Evolutionary conservation across 2,329 filamentous ascomycete genomes (phyloP), one percentile per base, ranked within the genome.

Genomic region (Hortaea sp.): DNA sequence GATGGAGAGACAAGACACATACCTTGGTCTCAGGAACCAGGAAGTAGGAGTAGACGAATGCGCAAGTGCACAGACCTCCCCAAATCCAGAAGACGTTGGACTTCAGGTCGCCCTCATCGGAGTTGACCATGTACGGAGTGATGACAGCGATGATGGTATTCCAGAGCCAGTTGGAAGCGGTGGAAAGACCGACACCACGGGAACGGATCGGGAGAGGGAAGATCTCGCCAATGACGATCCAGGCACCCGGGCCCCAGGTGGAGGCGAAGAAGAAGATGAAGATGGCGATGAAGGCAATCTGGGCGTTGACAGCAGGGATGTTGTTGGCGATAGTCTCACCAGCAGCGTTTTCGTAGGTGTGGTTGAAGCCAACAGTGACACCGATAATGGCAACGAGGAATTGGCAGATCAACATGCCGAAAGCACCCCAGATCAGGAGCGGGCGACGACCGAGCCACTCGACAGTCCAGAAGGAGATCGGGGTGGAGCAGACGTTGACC

Each of bases 191-290:
- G 49, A 94, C 87, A 71, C 88, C 88, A 56, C 86, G 85, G 37
- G 88, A 85, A 60, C 88, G 85, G 68, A 94, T 90, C 51, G 85
- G 86, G 45, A 94, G 79, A 48, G 88, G 87, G 79, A 85, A 94
- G 68, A 92, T 84, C 72, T 95, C 88, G 63, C 88, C 88, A 60
- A 92, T 89, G 57, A 94, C 77, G 47, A 75, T 73, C 77, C 76
- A 80, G 28, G 75, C 76, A 46, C 73, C 83, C 5, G 87, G 86
- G 44, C 88, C 88, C 88, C 87, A 94, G 53, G 88, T 94, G 48
- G 78, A 81, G 49, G 88, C 88, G 66, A 94, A 94, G 76, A 84
- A 90, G 77, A 87, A 88, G 74, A 94, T 89, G 76, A 88, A 92
- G 72, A 94, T 82, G 71, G 82, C 84, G 63, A 92, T 92, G 72